Conservation (phyloP, 2,329 filamentous ascomycete genomes). For the Ophiostoma novo-ulmi region DNA sequence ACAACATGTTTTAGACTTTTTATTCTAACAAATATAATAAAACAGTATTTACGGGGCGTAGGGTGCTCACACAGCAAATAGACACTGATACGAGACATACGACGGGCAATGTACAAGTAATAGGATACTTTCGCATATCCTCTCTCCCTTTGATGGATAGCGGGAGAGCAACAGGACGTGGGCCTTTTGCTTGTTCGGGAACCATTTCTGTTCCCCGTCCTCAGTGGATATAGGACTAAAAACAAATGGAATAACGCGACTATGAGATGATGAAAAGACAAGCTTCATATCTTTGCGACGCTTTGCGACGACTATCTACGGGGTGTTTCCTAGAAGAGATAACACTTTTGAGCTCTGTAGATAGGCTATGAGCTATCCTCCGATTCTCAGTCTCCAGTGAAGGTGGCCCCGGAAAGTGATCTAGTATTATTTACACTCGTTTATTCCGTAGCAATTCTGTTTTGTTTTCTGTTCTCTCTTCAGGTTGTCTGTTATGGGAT, state of each 20-base stretch:
- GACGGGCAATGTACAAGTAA: too few relatives aligned
- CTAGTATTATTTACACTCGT: background rate
- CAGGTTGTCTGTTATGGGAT: too few relatives aligned
- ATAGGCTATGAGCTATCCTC: background rate
- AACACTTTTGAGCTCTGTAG: background rate
- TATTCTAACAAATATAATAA: background rate
- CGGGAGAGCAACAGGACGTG: background rate
- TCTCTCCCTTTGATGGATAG: background rate
- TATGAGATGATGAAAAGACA: background rate
- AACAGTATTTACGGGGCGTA: background rate
- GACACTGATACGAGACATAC: background rate
- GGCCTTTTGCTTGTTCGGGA: background rate
- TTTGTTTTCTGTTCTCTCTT: background rate
- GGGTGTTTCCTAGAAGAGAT: background rate
- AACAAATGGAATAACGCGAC: background rate
- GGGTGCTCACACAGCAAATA: background rate
- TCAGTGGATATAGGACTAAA: background rate
- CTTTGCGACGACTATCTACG: background rate
- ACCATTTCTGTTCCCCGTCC: background rate
- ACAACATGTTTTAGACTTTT: background rate
- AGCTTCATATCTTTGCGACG: background rate
- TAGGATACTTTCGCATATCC: too few relatives aligned
- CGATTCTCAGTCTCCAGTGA: background rate
- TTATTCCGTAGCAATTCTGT: too few relatives aligned
- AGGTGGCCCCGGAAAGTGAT: background rate